These are phyloP conservation scores for Brassica balearica DNA, from an alignment of 441 rosid species.

Conservation along the genomic window DNA sequence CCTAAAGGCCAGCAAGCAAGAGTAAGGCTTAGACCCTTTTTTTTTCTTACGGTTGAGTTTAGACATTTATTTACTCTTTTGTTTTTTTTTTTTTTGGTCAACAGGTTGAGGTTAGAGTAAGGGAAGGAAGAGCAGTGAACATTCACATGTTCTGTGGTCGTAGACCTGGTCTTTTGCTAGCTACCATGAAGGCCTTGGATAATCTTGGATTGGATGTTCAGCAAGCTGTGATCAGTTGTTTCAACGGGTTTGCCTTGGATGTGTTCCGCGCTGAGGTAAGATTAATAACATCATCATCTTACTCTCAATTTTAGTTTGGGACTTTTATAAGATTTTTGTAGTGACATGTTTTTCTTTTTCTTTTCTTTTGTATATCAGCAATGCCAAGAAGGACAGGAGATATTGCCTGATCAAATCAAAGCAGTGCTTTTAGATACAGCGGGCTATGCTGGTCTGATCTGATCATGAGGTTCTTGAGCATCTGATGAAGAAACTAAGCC, in stretches of 20 bases:
- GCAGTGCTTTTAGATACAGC: not conserved
- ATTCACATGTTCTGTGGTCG: conserved; percentile 53
- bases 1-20: conserved; percentile 64
- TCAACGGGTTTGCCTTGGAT: not conserved
- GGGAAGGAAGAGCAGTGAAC: conserved; percentile 78
- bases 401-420: not conserved
- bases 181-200: not conserved
- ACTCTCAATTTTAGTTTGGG: not conserved
- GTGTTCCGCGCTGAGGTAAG: not conserved
- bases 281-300: not conserved
- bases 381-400: not conserved
- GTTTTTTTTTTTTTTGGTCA: not conserved
- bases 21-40: conserved; percentile 39
- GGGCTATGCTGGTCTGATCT: not conserved
- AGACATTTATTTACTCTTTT: not conserved
- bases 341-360: not conserved
- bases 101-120: conserved; percentile 70
- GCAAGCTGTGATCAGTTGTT: conserved; percentile 47
- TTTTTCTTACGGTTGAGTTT: too few species aligned
- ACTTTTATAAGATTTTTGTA: not conserved
- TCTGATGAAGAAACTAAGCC: not conserved
- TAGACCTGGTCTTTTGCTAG: not conserved
- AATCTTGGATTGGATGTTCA: conserved; percentile 51
- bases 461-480: not conserved
- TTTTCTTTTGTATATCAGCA: not conserved